Percentiles rank a stretch among this genome's conserved stretches.
Evolutionary conservation across 495 filamentous ascomycete species (phyloP).

Genomic region (Trichocladium antarcticum): DNA sequence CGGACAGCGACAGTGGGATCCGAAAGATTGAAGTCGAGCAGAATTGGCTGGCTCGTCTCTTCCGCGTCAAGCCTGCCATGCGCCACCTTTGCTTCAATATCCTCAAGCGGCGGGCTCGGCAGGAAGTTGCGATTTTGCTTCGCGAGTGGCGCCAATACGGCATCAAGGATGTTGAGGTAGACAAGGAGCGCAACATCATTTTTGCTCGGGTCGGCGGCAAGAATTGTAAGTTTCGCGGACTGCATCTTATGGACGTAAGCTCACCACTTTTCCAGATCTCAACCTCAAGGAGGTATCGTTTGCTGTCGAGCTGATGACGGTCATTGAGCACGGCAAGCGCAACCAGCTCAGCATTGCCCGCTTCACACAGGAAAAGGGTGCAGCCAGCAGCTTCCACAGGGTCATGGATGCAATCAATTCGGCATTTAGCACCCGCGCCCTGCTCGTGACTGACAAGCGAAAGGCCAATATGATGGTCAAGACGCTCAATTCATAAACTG

Average conservation of each 20-base stretch:
- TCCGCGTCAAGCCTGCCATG: constrained; percentile 76
- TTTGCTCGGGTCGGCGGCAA: constrained; percentile 59
- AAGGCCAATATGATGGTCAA: constrained; percentile 58
- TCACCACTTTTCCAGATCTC: constrained; percentile 41
- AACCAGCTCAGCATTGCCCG: constrained; percentile 61
- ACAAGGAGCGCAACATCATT: constrained; percentile 61
- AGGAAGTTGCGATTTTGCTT: constrained; percentile 61
- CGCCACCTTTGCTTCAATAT: constrained; percentile 62
- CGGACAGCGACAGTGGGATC: constrained; percentile 11
- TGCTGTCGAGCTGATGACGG: constrained; percentile 69
- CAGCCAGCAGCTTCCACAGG: constrained; percentile 71
- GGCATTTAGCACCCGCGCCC: constrained; percentile 45
- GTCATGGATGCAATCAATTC: constrained; percentile 63
- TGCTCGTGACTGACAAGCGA: constrained; percentile 60
- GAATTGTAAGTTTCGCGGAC: constrained; percentile 54
- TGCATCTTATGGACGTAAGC: constrained; percentile 12
- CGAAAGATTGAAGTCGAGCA: constrained; percentile 50
- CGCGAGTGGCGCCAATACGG: constrained; percentile 72
- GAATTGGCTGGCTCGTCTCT: constrained; percentile 78
- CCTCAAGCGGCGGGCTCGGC: constrained; percentile 54
- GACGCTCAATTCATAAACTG: constrained; percentile 36
- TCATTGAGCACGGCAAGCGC: constrained; percentile 66
- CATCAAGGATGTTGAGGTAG: constrained; percentile 60
- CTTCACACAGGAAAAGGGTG: constrained; percentile 79
- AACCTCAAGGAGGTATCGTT: constrained; percentile 68